Evolutionary conservation across 495 filamentous ascomycete species (phyloP).

Genomic region (Arthonia radiata): DNA sequence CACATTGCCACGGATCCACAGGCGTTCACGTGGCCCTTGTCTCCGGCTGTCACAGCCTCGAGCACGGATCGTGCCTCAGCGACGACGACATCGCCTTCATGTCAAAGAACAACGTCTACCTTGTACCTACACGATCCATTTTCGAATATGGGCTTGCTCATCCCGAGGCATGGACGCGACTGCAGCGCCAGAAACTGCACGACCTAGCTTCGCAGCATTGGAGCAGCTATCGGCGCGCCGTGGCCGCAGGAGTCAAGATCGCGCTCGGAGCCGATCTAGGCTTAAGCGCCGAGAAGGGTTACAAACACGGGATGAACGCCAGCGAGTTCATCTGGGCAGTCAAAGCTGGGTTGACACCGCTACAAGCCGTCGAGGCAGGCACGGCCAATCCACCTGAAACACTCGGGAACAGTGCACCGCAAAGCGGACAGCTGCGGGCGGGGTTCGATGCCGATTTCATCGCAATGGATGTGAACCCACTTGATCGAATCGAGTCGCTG

Average conservation of each 20-base stretch:
- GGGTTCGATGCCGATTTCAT: slow-evolving; percentile 8
- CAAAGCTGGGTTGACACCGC: slow-evolving; percentile 21
- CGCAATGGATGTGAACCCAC: slow-evolving; percentile 5
- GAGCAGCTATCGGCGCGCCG: background rate
- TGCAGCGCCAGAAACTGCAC: no score
- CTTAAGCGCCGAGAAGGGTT: slow-evolving; percentile 3
- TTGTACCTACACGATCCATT: slow-evolving; percentile 8
- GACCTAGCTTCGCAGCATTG: no score
- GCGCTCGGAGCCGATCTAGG: slow-evolving; percentile 21
- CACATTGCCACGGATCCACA: slow-evolving; percentile 25
- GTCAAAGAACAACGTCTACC: slow-evolving; percentile 18
- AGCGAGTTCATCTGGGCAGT: slow-evolving; percentile 24
- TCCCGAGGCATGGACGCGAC: background rate
- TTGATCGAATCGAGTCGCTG: slow-evolving; percentile 6
- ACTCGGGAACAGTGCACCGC: slow-evolving; percentile 5
- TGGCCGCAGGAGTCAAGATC: slow-evolving; percentile 8
- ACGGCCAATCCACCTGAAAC: slow-evolving; percentile 24
- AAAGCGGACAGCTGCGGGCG: slow-evolving; percentile 6
- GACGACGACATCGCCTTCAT: slow-evolving; percentile 22
- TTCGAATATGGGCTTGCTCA: background rate
- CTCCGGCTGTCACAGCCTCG: slow-evolving; percentile 21
- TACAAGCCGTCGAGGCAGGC: slow-evolving; percentile 27
- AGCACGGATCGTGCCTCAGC: slow-evolving; percentile 20
- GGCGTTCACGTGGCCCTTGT: slow-evolving; percentile 23
- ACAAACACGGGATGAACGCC: slow-evolving; percentile 18